Evolutionary conservation across 2,329 filamentous ascomycete species (phyloP), one percentile per base, ranked within the genome.

Genomic region (Aureobasidium sp.): DNA sequence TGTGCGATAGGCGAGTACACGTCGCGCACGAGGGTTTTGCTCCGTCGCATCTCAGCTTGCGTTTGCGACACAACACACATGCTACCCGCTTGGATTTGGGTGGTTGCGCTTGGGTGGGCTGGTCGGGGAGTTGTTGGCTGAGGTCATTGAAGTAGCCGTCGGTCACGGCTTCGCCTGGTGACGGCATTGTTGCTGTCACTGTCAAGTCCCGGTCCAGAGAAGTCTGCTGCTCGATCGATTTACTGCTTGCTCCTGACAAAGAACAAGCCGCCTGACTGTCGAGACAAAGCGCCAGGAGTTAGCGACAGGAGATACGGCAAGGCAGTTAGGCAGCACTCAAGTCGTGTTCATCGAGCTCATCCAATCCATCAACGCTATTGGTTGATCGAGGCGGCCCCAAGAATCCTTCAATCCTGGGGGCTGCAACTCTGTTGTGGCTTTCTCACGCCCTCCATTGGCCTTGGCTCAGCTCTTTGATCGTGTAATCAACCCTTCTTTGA

Each of bases 41-140:
- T 41, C 91, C 91, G 73, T 97, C 92, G 75, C 92, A 97, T 76
- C 89, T 88, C 67, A 97, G 80, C 77, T 97, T 97, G 72, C 93
- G 84, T 76, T 92, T 94, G 69, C 93, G 83, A 73, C 94, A 99
- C 65, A 97, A 87, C 71, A 96, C 90, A 74, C 94, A 99, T 41
- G 94, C 94, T 69, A 97, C 89, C 68, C 93, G 85, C 80, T 97
- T 97, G n/a, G 73, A 70, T 65, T 79, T 79, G 12, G 73, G 72
- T 39, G 70, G 68, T 42, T 70, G 69, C 36, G 69, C 70, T 62
- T 70, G 64, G 64, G 72, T 68, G 63, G 27, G 70, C 61, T 73
- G 71, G 52, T 75, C 68, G 59, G 27, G 70, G 67, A 74, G 73
- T 69, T 80, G 79, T 56, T 77, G 77, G 5, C 79, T 77, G 50